Evolutionary conservation across 2,329 filamentous ascomycete genomes (phyloP).

Genomic region (Beauveria rudraprayagi): DNA sequence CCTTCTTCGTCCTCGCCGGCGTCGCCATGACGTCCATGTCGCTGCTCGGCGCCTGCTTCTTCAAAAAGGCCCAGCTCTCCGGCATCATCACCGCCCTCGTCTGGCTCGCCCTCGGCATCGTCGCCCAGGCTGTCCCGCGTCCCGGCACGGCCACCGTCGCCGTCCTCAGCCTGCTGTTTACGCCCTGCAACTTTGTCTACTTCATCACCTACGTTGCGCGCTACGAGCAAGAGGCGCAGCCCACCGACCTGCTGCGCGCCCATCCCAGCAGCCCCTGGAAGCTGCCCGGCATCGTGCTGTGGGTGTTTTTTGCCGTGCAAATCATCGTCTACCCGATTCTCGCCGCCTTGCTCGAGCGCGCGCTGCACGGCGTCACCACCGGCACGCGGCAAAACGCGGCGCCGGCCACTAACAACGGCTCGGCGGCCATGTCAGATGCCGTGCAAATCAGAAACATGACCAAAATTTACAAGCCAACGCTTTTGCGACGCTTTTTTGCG

Average conservation of each 20-base stretch:
- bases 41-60: slow-evolving; percentile 67
- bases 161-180: slow-evolving; percentile 66
- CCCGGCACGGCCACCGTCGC: slow-evolving; percentile 53
- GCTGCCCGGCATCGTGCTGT: slow-evolving; percentile 62
- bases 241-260: slow-evolving; percentile 49
- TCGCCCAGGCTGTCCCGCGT: slow-evolving; percentile 63
- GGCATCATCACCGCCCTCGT: slow-evolving; percentile 66
- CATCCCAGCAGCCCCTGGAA: slow-evolving; percentile 56
- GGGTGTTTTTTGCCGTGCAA: slow-evolving; percentile 66
- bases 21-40: slow-evolving; percentile 67
- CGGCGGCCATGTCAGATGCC: slow-evolving; percentile 32
- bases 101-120: slow-evolving; percentile 63
- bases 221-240: slow-evolving; percentile 53
- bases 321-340: slow-evolving; percentile 61
- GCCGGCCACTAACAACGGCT: slow-evolving; percentile 25
- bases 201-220: slow-evolving; percentile 65
- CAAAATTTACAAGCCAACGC: slow-evolving; percentile 63
- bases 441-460: slow-evolving; percentile 63
- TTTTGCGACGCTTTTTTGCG: slow-evolving; percentile 43
- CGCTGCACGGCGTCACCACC: slow-evolving; percentile 44
- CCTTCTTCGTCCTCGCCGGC: slow-evolving; percentile 66
- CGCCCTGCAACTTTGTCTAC: slow-evolving; percentile 75
- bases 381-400: slow-evolving; percentile 35
- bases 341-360: slow-evolving; percentile 62
- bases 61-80: slow-evolving; percentile 72